These are phyloP conservation scores for Paspalum notatum DNA, from an alignment of 176 grass and related monocot species.

Conservation along the genomic window DNA sequence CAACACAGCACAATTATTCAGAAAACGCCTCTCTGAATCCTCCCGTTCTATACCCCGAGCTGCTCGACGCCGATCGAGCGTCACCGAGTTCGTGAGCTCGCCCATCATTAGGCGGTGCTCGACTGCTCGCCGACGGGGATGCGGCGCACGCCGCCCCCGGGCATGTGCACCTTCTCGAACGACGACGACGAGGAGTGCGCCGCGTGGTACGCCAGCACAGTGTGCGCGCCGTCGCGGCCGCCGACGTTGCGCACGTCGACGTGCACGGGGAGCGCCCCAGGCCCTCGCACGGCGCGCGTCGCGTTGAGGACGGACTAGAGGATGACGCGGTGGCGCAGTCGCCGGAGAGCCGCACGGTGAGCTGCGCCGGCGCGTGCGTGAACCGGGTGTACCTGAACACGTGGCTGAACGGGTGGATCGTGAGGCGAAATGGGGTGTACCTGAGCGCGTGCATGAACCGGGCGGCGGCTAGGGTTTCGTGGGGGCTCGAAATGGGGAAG, in stretches of 20 bases:
- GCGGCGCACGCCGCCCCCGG: slow-evolving; percentile 53
- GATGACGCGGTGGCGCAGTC: not conserved
- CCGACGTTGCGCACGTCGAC: slow-evolving; percentile 69
- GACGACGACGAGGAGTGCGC: slow-evolving; percentile 29
- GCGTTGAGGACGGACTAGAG: slow-evolving; percentile 27
- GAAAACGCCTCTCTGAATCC: not conserved
- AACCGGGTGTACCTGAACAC: slow-evolving; percentile 80
- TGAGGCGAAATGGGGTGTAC: no score
- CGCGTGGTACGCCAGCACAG: slow-evolving; percentile 61
- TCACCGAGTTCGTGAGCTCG: slow-evolving; percentile 59
- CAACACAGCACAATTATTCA: not conserved
- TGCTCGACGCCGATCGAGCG: slow-evolving; percentile 46
- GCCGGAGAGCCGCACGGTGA: slow-evolving; percentile 62
- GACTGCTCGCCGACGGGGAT: slow-evolving; percentile 72
- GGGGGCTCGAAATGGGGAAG: no score
- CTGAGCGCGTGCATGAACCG: no score
- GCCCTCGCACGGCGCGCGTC: slow-evolving; percentile 48
- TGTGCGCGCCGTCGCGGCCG: slow-evolving; percentile 65
- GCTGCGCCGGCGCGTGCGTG: slow-evolving; percentile 49
- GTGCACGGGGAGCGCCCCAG: slow-evolving; percentile 62
- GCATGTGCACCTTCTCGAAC: slow-evolving; percentile 80
- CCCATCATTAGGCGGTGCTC: slow-evolving; percentile 58
- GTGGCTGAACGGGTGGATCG: slow-evolving; percentile 73
- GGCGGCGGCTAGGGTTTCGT: no score
- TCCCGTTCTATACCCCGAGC: slow-evolving; percentile 17